These are phyloP conservation scores for Pouteria glomerata DNA, from an alignment of 148 eudicot genomes.

Conservation along the genomic window DNA sequence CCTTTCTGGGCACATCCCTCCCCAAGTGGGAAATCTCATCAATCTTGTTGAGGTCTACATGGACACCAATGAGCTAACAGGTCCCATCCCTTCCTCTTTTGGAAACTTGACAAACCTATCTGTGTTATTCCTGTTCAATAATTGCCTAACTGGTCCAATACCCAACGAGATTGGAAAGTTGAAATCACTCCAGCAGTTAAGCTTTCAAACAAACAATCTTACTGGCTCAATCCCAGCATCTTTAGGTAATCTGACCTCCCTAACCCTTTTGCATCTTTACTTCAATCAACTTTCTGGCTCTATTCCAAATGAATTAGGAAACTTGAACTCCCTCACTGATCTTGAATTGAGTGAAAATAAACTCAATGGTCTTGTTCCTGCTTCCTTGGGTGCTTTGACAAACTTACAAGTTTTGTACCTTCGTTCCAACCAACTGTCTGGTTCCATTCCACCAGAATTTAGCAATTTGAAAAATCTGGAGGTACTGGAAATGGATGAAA, in stretches of 20 bases:
- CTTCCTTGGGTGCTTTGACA: constrained; percentile 10
- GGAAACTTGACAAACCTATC: constrained; percentile 25
- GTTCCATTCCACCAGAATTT: constrained; percentile 19
- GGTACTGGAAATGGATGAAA: constrained; percentile 15
- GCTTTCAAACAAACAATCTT: constrained; percentile 31
- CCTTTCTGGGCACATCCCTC: background rate
- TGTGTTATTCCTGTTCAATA: constrained; percentile 23
- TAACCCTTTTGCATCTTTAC: constrained; percentile 18
- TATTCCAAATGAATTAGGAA: constrained; percentile 23
- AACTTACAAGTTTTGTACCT: constrained; percentile 16
- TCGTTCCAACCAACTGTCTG: constrained; percentile 16
- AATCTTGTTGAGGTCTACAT: background rate
- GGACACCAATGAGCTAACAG: constrained; percentile 22
- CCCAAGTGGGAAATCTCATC: background rate
- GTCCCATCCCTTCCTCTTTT: constrained; percentile 29
- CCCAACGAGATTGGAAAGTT: constrained; percentile 30
- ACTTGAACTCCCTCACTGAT: constrained; percentile 13
- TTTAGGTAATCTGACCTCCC: constrained; percentile 1
- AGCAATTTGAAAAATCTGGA: constrained; percentile 14
- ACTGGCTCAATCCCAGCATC: constrained; percentile 34
- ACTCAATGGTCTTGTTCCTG: constrained; percentile 21
- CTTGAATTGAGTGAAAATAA: constrained; percentile 23
- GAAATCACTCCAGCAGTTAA: constrained; percentile 18
- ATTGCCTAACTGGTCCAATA: constrained; percentile 26
- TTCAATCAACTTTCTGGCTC: constrained; percentile 22